phyloP scores from a whole-genome alignment of 2,329 filamentous ascomycete species.

The Pyrenophora seminiperda region DNA sequence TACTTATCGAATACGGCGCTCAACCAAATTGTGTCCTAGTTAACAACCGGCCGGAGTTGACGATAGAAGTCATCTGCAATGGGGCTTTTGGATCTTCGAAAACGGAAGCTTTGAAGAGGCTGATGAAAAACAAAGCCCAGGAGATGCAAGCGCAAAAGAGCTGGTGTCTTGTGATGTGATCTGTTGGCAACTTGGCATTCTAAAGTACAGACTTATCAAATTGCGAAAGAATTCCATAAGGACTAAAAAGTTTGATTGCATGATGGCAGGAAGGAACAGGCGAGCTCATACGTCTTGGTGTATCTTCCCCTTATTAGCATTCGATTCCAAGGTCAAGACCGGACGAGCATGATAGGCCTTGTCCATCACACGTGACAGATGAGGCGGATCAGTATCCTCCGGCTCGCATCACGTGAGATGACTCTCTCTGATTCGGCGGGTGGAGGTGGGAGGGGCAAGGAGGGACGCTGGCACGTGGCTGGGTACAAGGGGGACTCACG shows the following conservation, averaged over 20 bases:
- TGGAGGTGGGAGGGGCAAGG: too few relatives aligned
- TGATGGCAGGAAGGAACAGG: too few relatives aligned
- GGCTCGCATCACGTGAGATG: too few relatives aligned
- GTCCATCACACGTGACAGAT: slow-evolving; percentile 2
- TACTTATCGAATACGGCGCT: not conserved
- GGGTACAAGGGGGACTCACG: too few relatives aligned
- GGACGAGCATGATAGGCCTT: slow-evolving; percentile 1
- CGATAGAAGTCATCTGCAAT: not conserved
- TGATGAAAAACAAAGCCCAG: not conserved
- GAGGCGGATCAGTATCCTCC: too few relatives aligned
- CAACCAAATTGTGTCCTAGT: not conserved
- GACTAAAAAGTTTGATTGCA: too few relatives aligned
- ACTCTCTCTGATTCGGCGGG: too few relatives aligned
- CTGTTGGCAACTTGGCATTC: too few relatives aligned
- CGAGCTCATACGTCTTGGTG: too few relatives aligned
- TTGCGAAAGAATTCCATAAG: too few relatives aligned
- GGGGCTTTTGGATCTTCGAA: not conserved
- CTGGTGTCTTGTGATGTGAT: not conserved
- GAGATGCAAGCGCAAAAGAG: not conserved
- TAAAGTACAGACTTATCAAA: too few relatives aligned
- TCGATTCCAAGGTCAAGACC: not conserved
- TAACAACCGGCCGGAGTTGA: not conserved
- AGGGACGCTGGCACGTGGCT: too few relatives aligned
- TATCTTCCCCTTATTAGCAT: not conserved
- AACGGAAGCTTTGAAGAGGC: not conserved